Base-by-base conservation (phyloP, 768 basidiomycete species). In the Clavaria fumosa region DNA sequence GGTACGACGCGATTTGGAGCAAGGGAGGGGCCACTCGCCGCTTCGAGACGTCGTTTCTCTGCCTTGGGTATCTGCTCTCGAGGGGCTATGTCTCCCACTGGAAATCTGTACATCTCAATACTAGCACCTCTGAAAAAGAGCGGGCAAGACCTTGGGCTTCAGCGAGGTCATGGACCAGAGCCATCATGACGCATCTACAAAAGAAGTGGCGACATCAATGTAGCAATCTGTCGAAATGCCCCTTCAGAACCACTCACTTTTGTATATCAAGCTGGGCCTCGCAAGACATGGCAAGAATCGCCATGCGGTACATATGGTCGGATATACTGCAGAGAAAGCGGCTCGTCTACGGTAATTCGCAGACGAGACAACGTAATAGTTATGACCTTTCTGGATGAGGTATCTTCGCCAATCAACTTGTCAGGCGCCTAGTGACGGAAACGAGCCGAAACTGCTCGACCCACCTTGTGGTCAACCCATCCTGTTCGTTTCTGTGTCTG, bases 261-360 rank as follows among this genome's bases (percentile, higher is more conserved):
- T 80, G 55, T 19, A 82, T 55, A 53, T 85, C 81, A 5, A 88
- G 66, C 1, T 62, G 65, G n/a, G 58, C 85, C 0, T 85, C 77
- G 4, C 74, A 70, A 43, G 88, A 81, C 74, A 99, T 78, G 3
- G 89, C 78, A 30, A 97, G 67, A n/a, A 96, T 54, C 1, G 88
- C 80, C 93, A 99, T 96, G 33, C 93, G 67, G 53, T 89, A 85
- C 93, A 95, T 96, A 50, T 96, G 91, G 55, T 97, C 93, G 5
- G 88, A 78, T 44, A 96, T 91, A 45, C 83, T 88, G 42, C 14
- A 18, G 18, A 9, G 21, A 27, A n/a, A n/a, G 18, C 27, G 41
- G 28, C 17, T 27, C n/a, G 7, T 20, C 23, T 35, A 28, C 17
- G 22, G 19, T 17, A 21, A 38, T 27, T 12, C 35, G 31, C 24